A percentile compares a stretch with the other conserved stretches of the same genome.
Evolutionary conservation across 1,284 basidiomycete species (phyloP).

Genomic region (Exsudoporus floridanus): DNA sequence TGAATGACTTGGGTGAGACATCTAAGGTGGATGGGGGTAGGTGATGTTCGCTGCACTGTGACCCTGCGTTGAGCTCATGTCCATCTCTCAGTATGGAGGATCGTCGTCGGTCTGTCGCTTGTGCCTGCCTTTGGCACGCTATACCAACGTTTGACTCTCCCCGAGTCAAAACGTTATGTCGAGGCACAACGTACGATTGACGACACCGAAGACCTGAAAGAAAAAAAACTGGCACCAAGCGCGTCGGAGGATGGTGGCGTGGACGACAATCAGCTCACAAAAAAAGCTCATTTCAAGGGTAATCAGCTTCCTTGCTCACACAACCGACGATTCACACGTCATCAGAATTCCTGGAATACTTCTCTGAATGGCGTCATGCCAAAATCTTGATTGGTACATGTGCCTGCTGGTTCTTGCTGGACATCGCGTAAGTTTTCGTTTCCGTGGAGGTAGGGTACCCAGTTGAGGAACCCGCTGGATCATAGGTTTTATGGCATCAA

Average conservation of each 20-base stretch:
- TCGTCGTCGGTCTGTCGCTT: constrained; percentile 51
- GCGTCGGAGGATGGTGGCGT: constrained; percentile 3
- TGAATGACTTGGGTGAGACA: constrained; percentile 55
- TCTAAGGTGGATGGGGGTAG: constrained; percentile 67
- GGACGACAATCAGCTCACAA: constrained; percentile 9
- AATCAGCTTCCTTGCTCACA: neutral
- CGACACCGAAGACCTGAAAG: constrained; percentile 37
- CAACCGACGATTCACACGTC: neutral
- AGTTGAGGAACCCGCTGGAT: neutral
- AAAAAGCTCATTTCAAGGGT: constrained; percentile 45
- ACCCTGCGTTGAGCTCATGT: constrained; percentile 26
- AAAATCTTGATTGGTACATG: constrained; percentile 55
- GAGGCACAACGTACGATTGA: constrained; percentile 40
- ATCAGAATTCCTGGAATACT: constrained; percentile 50
- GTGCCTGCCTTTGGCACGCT: constrained; percentile 59
- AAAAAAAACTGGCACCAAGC: constrained; percentile 17
- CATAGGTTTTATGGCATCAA: constrained; percentile 74
- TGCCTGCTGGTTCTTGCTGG: constrained; percentile 56
- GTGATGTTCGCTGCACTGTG: constrained; percentile 11
- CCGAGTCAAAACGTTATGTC: constrained; percentile 62
- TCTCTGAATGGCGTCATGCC: constrained; percentile 56
- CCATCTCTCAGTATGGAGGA: constrained; percentile 47
- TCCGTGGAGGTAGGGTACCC: neutral
- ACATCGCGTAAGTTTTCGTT: constrained; percentile 44
- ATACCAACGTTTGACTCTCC: constrained; percentile 75